Base-by-base conservation (phyloP, 495 filamentous ascomycete species). In the Penicillium crystallinum region DNA sequence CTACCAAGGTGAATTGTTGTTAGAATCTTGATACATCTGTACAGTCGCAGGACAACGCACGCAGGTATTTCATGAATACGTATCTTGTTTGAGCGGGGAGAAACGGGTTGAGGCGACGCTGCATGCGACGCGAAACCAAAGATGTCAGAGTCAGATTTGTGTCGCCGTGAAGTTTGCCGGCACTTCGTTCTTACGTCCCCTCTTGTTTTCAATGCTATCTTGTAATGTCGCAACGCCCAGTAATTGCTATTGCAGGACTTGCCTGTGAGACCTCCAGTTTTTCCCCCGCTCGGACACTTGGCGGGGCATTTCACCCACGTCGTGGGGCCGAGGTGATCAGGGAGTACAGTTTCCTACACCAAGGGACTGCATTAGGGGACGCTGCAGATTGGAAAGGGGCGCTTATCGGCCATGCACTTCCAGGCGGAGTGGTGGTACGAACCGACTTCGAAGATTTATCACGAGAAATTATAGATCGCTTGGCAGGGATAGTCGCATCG, bases 201-300 rank as follows among this genome's bases (percentile, higher is more conserved):
- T n/a, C n/a, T n/a, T n/a, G n/a, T n/a, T n/a, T n/a, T n/a, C n/a
- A n/a, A n/a, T n/a, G n/a, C 23, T 7, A 27, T 27, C 7, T 27
- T 3, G 7, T 2, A 1, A 54, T 57, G 44, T 5, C 41, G 4
- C 18, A 33, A 27, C 72, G 63, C 18, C 79, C 78, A 4, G 59
- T 77, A 18, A 76, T 82, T 39, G 77, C 73, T 3, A 74, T 82
- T 35, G 79, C 79, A 8, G 79, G 79, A 18, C 66, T 82, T 6
- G 77, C 77, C 42, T 80, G 77, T 51, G 79, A 82, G 59, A 81
- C 77, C 6, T 82, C 79, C 9, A 75, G 68, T 8, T 81, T 82
- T 53, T 75, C 77, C 6, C 77, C 79, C 22, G 75, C 78, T 1
- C 67, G 74, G 15, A 82, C 79, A 1, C 52, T 64, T 1, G 76